Evolutionary conservation across 345 rosid genomes (phyloP).

Genomic region (Gossypium herbaceum): DNA sequence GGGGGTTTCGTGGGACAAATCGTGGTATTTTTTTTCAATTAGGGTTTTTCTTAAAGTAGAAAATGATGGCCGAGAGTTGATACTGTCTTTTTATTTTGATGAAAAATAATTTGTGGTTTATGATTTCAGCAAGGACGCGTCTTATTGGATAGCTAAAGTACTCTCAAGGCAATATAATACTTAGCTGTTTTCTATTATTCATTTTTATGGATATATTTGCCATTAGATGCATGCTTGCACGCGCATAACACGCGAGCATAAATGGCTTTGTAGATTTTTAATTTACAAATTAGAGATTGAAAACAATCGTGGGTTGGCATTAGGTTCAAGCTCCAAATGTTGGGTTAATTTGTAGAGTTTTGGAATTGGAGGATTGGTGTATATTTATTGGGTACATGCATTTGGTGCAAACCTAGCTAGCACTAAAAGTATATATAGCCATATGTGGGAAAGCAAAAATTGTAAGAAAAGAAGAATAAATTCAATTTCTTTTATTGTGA

Average conservation of each 20-base stretch:
- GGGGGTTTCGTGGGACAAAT: constrained; percentile 44
- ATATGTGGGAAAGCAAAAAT: not conserved
- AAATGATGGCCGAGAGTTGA: not conserved
- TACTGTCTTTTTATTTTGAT: not conserved
- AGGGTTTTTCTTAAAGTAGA: not conserved
- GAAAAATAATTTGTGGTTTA: not conserved
- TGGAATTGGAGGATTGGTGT: not conserved
- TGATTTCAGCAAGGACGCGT: not conserved
- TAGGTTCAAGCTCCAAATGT: not conserved
- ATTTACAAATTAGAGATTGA: not conserved
- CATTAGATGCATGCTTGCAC: not conserved
- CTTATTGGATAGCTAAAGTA: not conserved
- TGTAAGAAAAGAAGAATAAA: too few species aligned
- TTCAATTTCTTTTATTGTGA: too few species aligned
- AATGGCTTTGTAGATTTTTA: not conserved
- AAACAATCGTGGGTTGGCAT: not conserved
- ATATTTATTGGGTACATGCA: not conserved
- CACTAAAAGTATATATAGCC: not conserved
- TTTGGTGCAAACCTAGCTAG: not conserved
- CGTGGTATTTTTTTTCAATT: not conserved
- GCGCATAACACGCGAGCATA: not conserved
- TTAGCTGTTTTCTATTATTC: constrained; percentile 8
- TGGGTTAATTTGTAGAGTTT: not conserved
- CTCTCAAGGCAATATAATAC: not conserved
- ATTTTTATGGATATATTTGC: not conserved